Evolutionary conservation across 495 filamentous ascomycete species (phyloP).

Genomic region (Hypomontagnella submonticulosa): DNA sequence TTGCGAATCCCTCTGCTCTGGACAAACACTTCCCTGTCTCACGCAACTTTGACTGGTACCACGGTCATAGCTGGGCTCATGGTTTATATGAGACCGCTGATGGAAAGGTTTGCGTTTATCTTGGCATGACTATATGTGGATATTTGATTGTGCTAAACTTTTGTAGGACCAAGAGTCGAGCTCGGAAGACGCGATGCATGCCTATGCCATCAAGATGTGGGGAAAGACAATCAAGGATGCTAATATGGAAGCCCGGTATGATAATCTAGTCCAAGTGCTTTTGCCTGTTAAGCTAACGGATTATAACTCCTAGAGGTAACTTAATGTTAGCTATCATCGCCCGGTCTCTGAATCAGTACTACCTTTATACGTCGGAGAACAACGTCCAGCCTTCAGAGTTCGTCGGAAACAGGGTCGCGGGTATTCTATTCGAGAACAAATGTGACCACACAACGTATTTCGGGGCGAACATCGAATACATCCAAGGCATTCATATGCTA

Average conservation of each 20-base stretch:
- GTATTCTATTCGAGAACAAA: constrained; percentile 98
- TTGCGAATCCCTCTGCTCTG: constrained; percentile 75
- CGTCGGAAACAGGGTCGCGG: constrained; percentile 85
- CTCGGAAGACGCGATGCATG: constrained; percentile 89
- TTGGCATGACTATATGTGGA: too few species aligned
- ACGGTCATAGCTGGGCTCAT: constrained; percentile 96
- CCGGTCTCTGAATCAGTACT: constrained; percentile 79
- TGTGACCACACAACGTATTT: constrained; percentile 96
- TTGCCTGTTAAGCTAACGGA: constrained; percentile 8
- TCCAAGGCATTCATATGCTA: constrained; percentile 98
- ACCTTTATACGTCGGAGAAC: constrained; percentile 77
- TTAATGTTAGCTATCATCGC: constrained; percentile 82
- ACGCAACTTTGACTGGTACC: constrained; percentile 92
- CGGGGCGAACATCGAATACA: constrained; percentile 79
- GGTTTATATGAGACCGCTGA: constrained; percentile 92
- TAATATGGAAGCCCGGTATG: constrained; percentile 81
- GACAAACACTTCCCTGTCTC: constrained; percentile 87
- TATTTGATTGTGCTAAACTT: constrained; percentile 14
- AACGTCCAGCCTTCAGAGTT: constrained; percentile 80
- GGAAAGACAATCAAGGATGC: constrained; percentile 76
- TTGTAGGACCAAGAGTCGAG: constrained; percentile 81
- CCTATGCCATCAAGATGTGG: constrained; percentile 96
- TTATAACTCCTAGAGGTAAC: constrained; percentile 64
- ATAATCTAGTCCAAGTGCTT: neutral
- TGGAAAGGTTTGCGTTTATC: constrained; percentile 66